Evolutionary conservation across 306 rosid species (phyloP).

Genomic region (Ormosia semicastrata): DNA sequence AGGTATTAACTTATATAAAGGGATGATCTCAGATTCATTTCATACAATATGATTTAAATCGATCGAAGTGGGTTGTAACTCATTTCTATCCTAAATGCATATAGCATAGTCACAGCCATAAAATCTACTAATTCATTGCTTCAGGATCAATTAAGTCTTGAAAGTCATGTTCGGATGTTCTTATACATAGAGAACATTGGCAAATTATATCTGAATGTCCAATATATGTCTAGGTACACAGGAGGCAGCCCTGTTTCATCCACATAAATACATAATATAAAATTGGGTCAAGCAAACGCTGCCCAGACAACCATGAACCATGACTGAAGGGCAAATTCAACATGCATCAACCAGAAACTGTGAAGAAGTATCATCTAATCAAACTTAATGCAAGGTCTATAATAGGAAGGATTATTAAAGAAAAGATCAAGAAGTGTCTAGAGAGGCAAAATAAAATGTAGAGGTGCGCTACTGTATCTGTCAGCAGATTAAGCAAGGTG

Average conservation of each 20-base stretch:
- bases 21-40: background rate
- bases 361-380: background rate
- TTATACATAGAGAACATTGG: too few relatives aligned
- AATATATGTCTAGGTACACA: too few relatives aligned
- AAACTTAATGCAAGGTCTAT: too few relatives aligned
- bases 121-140: background rate
- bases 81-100: background rate
- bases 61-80: background rate
- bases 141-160: background rate
- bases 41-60: background rate
- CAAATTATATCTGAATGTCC: too few relatives aligned
- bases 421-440: background rate
- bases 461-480: background rate
- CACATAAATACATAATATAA: too few relatives aligned
- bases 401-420: too few relatives aligned
- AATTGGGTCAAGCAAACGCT: too few relatives aligned
- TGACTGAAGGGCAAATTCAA: background rate
- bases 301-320: background rate
- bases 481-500: background rate
- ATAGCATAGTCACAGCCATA: background rate
- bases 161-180: too few relatives aligned
- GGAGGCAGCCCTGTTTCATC: too few relatives aligned
- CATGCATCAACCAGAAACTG: background rate
- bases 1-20: too few relatives aligned
- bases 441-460: background rate